phyloP scores from a whole-genome alignment of 305 asterid genomes.

The Fraxinus angustifolia region DNA sequence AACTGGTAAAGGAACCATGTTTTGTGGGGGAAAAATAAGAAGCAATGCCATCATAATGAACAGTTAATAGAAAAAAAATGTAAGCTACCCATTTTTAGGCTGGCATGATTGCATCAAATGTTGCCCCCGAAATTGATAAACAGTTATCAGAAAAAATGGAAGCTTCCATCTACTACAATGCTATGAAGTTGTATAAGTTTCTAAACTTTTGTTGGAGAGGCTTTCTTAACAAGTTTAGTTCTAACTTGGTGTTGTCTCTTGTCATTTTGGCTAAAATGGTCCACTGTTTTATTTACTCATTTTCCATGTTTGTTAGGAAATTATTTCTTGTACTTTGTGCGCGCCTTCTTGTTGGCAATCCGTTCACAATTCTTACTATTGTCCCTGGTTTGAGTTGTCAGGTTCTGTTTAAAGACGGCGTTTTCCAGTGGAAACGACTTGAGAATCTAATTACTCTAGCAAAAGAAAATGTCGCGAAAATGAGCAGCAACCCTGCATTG shows the following conservation, averaged over 20 bases:
- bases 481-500: constrained; percentile 94
- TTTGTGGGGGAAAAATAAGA: background rate
- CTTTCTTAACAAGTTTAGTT: background rate
- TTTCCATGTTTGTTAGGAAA: background rate
- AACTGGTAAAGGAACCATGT: background rate
- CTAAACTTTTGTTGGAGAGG: background rate
- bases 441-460: constrained; percentile 90
- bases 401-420: constrained; percentile 96
- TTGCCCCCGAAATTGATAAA: background rate
- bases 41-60: background rate
- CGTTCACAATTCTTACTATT: constrained; percentile 13
- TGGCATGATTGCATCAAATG: background rate
- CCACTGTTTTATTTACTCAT: background rate
- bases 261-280: background rate
- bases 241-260: background rate
- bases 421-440: constrained; percentile 96
- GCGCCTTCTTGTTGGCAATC: background rate
- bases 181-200: background rate
- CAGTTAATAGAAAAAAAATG: background rate
- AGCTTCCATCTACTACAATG: background rate
- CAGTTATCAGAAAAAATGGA: background rate
- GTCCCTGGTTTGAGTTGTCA: constrained; percentile 32
- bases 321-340: background rate
- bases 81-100: background rate
- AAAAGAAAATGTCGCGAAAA: constrained; percentile 84